Evolutionary conservation across 768 basidiomycete species (phyloP).

Genomic region (Cyclocybe aegerita): DNA sequence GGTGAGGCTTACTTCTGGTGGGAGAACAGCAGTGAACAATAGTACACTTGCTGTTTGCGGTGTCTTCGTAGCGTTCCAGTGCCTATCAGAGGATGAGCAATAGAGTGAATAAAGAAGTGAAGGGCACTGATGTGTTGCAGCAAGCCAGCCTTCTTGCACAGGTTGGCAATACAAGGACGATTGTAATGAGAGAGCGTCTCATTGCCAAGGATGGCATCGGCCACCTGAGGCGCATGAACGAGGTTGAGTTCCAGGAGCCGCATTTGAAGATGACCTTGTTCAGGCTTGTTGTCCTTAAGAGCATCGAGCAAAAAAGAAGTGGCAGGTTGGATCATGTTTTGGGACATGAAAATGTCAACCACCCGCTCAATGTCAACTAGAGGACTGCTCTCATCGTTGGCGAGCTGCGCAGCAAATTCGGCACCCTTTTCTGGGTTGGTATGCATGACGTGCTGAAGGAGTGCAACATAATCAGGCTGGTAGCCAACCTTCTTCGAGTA

Average conservation of each 20-base stretch:
- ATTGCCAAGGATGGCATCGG: conserved; percentile 97
- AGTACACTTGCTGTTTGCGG: conserved; percentile 98
- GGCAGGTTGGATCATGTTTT: conserved; percentile 99
- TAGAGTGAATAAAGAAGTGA: neutral
- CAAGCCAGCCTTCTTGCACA: conserved; percentile 97
- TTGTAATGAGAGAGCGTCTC: conserved; percentile 99
- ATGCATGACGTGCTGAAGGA: conserved; percentile 95
- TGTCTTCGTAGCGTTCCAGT: conserved; percentile 96
- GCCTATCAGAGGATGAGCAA: conserved; percentile 53
- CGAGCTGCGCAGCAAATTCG: conserved; percentile 94
- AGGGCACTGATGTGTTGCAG: conserved; percentile 73
- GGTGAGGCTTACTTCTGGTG: conserved; percentile 64
- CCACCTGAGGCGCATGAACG: conserved; percentile 95
- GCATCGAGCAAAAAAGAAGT: conserved; percentile 98
- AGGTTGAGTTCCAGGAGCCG: conserved; percentile 98
- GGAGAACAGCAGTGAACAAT: conserved; percentile 86
- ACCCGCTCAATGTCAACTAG: conserved; percentile 94
- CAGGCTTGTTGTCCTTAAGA: conserved; percentile 96
- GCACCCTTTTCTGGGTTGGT: conserved; percentile 97
- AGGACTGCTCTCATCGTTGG: conserved; percentile 91
- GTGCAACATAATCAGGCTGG: conserved; percentile 85
- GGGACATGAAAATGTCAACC: conserved; percentile 99
- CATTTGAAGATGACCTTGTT: conserved; percentile 95
- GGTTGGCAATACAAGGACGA: conserved; percentile 92
- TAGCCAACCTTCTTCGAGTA: conserved; percentile 98